Base-by-base conservation (phyloP, 1,284 basidiomycete species). In the Pseudozyma hubeiensis region DNA sequence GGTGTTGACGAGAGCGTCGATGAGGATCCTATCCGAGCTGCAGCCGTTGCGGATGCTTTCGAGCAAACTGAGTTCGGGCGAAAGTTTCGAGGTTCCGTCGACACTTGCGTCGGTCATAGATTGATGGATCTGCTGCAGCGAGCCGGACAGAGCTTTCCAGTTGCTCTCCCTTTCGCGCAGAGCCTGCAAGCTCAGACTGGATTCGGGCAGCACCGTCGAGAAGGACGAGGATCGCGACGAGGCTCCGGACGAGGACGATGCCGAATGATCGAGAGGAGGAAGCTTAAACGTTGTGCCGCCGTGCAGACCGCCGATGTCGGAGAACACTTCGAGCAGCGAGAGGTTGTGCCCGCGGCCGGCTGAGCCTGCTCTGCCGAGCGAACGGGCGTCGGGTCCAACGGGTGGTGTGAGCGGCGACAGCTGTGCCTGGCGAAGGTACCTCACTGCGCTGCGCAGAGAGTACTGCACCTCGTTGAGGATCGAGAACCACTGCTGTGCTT, bases 391-490 rank as follows among this genome's bases (percentile, higher is more conserved):
- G 35, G 70, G 51, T 9, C 44, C 53, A 5, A 45, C 65, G 0
- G 74, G 65, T 1, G 52, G 41, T 2, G 70, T 60, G 30, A 77
- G 49, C 0, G 74, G 66, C 3, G 74, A 56, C 8, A 77, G 63
- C 37, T 77, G 70, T 0, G 68, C 49, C 29, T 72, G 64, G 11
- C 74, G 35, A 2, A 77, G 44, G 31, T 73, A 72, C 7, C 65
- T 35, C 5, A 73, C 69, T 0, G 64, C 74, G 17, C 58, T 65
- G 0, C 74, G 53, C 0, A 77, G 61, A 6, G 66, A 57, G 54
- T 66, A 69, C 55, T 77, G 74, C 16, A 77, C 74, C 47, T 77
- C 70, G 61, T 74, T 77, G 57, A 77, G 69, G 55, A 70, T 73
- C 19, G 45, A 33, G 51, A 77, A 77, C 74, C 74, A 77, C 41